Base-by-base conservation (phyloP, 495 filamentous ascomycete genomes). In the Evansstolkia leycettana region DNA sequence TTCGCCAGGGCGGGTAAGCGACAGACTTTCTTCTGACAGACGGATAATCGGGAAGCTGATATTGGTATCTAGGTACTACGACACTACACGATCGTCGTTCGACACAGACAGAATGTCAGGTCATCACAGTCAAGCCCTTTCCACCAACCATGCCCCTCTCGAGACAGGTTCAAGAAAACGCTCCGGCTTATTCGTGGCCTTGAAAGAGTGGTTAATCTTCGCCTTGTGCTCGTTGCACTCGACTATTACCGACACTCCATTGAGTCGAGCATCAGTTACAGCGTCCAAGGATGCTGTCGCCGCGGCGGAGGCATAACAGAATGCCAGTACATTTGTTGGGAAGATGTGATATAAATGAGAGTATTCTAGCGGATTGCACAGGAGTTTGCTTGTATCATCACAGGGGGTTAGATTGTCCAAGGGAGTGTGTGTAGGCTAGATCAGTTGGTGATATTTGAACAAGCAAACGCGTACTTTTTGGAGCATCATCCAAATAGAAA, bases 101-200 rank as follows among this genome's bases (percentile, higher is more conserved):
- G 7, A 33, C 17, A 33, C n/a, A n/a, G 30, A 33, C 13, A 19
- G 5, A 34, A 60, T 68, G 63, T 67, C 49, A 52, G 82, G 75
- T 66, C 82, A 75, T 72, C 81, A 78, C 78, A 93, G 83, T 90
- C 85, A 90, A 89, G 75, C 83, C 59, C 69, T 73, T 70, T 78
- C 84, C 78, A 90, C 69, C 76, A 78, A 77, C 72, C 77, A 54
- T 60, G 65, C 59, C 67, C 72, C 77, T 89, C 63, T 89, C 82
- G 60, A 73, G 59, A 62, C 61, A 66, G 72, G 75, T 64, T 80
- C 75, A 78, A 77, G 77, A 72, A 74, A 75, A 67, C 69, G 82
- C 85, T 89, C 85, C 85, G 84, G 85, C 85, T 93, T 90, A 93
- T 85, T 90, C 76, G 82, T 73, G 79, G 77, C 79, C 81, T 55